Evolutionary conservation across 163 green algal species (phyloP), one percentile per base, ranked within the genome.

Genomic region (Chlorella variabilis): DNA sequence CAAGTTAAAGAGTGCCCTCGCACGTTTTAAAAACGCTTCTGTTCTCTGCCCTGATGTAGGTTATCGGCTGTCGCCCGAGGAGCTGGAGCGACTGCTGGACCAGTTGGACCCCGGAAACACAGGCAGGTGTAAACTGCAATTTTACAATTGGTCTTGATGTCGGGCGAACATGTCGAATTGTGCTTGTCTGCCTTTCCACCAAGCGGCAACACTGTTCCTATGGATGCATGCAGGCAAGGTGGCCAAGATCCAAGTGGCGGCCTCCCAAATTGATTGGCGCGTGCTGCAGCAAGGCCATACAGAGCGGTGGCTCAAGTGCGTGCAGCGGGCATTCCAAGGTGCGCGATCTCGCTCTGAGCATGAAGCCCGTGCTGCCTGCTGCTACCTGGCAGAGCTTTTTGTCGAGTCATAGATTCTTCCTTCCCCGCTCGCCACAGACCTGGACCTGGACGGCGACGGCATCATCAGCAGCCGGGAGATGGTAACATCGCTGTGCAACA

Each of bases 191-290:
- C n/a, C n/a, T n/a, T n/a, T n/a, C n/a, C n/a, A n/a, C n/a, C n/a
- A n/a, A n/a, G n/a, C n/a, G n/a, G n/a, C n/a, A n/a, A n/a, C n/a
- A n/a, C n/a, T n/a, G n/a, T n/a, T n/a, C n/a, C n/a, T 4, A 36
- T 1, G 25, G 23, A 23, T 27, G 2, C 21, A n/a, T 66, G 56
- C 73, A 58, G 66, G 54, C 61, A 77, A 76, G 34, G 80, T 91
- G 18, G 75, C 68, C 48, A 89, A 86, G 67, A 74, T 34, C 56
- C 86, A 91, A 58, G 48, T 91, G 41, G 87, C 86, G 18, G 87
- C 87, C 51, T 83, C 59, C 61, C 87, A 91, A 75, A 88, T 91
- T 21, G 87, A 91, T 67, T 91, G 87, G 87, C 31, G 62, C n/a
- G 83, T 81, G 27, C 70, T 90, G 56, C 86, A 90, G 80, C 49